Base-by-base conservation (phyloP, 2,329 filamentous ascomycete species). In the Fusarium anguioides region DNA sequence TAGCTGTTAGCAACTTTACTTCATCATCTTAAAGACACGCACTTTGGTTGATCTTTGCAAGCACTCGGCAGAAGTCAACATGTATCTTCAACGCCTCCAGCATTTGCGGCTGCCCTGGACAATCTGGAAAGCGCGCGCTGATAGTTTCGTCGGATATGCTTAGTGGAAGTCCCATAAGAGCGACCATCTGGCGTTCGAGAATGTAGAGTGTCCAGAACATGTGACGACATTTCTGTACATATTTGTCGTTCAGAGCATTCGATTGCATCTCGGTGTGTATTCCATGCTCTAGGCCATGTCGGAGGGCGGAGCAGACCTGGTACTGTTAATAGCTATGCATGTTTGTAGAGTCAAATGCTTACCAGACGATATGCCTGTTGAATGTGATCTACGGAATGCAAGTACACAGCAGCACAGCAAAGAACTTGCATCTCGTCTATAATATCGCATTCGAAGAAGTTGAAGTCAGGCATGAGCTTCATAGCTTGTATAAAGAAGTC, bases 1-100 rank as follows among this genome's bases (percentile, higher is more conserved):
- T 2, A 8, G 14, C 6, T 1, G 14, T 70, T 4, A 64, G 48
- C 12, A 26, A 3, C 6, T 0, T 15, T 12, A 4, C 21, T 2
- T 14, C 4, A 5, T 8, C 4, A 10, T 3, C 20, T 15, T 2
- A 11, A 20, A 20, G 5, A 14, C 5, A 52, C 68, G 3, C 11
- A 71, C 68, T 71, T 14, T 69, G 46, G n/a, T 69, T 56, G 42
- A 71, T 71, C 53, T 60, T 60, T n/a, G 66, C 51, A 17, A 71
- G 39, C 2, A 67, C 53, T 5, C 59, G 60, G 15, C 58, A 57
- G 12, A 71, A 53, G 15, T 51, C 54, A 7, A 65, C 59, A 26
- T 71, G 65, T n/a, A 71, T 52, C 14, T 54, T 52, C 31, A 71
- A 37, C 8, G 66, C 52, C 12, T 51, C 48, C 3, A 60, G 7